Base-by-base conservation (phyloP, 176 grass and related monocot species). In the Puya raimondii region DNA sequence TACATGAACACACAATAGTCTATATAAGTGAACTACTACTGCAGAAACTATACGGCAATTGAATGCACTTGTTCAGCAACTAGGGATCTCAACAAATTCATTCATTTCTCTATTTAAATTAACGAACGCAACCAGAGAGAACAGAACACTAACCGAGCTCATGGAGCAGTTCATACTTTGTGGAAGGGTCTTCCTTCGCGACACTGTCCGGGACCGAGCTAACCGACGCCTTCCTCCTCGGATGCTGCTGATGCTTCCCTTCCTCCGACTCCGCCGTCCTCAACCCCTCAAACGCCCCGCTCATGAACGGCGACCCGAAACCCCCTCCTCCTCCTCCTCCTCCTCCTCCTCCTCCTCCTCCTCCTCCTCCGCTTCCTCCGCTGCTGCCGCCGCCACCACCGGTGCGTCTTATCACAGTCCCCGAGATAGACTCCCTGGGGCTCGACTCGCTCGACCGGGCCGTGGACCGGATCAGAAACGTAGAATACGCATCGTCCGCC, bases 151-250 rank as follows among this genome's bases (percentile, higher is more conserved):
- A 75, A 99, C 94, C 94, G 14, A 99, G 94, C 77, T 93, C 94
- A 86, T 99, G 86, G 23, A 99, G 94, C 67, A 99, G 77, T 76
- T 93, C 94, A 23, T 99, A 99, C 84, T 87, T 99, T 47, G 89
- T 85, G 69, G 94, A 88, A 69, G 94, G 94, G 67, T 99, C 94
- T 74, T 93, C 94, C 69, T 65, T 85, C n/a, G 84, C 74, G 42
- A 99, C 42, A 21, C 82, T 93, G 53, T 99, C 94, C 4, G 94
- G 87, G 15, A 93, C 48, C 1, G 94, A 99, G 81, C 89, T 99
- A 18, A 88, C 85, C 1, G 93, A 97, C 15, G 84, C 71, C 68
- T 79, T 90, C 63, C 94, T 82, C 78, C 89, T 88, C 12, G 70
- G 79, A 67, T 88, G 73, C n/a, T 80, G 85, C 53, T 82, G 74